A percentile compares a stretch with the other conserved stretches of the same genome.
phyloP scores from a whole-genome alignment of 257 asterid genomes.

The Rauvolfia tetraphylla region DNA sequence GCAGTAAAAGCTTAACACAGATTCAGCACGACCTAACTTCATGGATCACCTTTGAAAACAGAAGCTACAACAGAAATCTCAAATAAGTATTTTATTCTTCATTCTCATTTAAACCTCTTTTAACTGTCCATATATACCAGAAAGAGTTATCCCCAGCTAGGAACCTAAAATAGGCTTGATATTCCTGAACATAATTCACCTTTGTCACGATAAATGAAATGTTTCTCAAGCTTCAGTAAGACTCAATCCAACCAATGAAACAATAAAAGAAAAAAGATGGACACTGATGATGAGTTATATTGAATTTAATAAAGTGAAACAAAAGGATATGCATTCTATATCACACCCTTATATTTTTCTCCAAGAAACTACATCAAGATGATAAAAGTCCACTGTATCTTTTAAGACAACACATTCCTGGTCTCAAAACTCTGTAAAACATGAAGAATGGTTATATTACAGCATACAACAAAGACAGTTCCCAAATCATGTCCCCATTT shows the following conservation, averaged over 20 bases:
- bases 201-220: background rate
- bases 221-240: background rate
- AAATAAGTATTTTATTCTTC: background rate
- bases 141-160: background rate
- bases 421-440: background rate
- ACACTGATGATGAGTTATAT: background rate
- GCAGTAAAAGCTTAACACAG: background rate
- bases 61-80: background rate
- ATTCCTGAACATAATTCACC: background rate
- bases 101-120: background rate
- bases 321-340: background rate
- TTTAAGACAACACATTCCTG: background rate
- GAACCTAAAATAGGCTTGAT: background rate
- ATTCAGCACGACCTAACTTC: background rate
- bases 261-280: background rate
- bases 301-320: background rate
- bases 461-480: background rate
- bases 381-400: background rate
- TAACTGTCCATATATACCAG: background rate
- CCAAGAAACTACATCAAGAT: background rate
- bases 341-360: background rate
- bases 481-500: background rate
- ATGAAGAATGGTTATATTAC: background rate
- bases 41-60: background rate
- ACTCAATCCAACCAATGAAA: background rate